Base-by-base conservation (phyloP, 805 yeast genomes). In the Kurtzmaniella cleridarum region DNA sequence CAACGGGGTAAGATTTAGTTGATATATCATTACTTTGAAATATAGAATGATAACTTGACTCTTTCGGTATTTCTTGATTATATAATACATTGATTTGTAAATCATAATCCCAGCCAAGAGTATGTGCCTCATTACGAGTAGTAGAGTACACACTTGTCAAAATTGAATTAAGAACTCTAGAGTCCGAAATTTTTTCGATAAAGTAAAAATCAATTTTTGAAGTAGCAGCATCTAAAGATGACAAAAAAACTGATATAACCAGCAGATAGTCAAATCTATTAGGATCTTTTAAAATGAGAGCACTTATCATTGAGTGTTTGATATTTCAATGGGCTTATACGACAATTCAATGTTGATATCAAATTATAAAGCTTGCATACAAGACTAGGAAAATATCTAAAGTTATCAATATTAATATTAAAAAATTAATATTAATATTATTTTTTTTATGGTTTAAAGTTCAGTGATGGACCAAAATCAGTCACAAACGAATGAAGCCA, bases 11-110 rank as follows among this genome's bases (percentile, higher is more conserved):
- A 6, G 13, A 11, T 18, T 5, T 5, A 17, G n/a, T n/a, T 11
- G 23, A n/a, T n/a, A n/a, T 30, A 10, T 15, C 33, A 5, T 14
- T 30, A 5, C 16, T 30, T 15, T 18, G 12, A 14, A 11, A 11
- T 4, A n/a, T 15, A 5, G 13, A n/a, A 4, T n/a, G 13, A 18
- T 16, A 14, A 3, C 8, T 7, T 15, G 5, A 11, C 11, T 30
- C 33, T 7, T 11, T 11, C 5, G 4, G 6, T 15, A 16, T 4
- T 32, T 33, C 38, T n/a, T 35, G 32, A 34, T 63, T 60, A 42
- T 60, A 58, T 9, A 60, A 38, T 0, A 66, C 50, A 34, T 61
- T 54, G 36, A 66, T 61, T 13, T 48, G 54, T 35, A 64, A 57
- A 1, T 43, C 41, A 40, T 56, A 55, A 34, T 53, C 52, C 33